Conservation (phyloP, 345 rosid genomes). For the Aquilaria sinensis region DNA sequence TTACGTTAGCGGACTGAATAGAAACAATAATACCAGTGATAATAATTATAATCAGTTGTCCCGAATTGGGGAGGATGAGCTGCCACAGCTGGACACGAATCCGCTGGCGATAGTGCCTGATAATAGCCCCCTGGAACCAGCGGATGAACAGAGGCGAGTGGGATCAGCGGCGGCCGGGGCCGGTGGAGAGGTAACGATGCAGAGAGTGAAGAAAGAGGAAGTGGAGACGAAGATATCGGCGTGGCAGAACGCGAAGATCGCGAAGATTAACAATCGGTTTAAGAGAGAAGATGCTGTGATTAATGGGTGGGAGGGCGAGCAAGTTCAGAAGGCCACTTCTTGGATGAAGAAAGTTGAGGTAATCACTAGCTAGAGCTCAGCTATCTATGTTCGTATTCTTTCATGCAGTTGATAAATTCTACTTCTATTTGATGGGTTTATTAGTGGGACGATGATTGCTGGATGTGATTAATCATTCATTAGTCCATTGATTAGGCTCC, state of each 20-base stretch:
- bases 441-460: not conserved
- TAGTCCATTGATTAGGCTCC: no score
- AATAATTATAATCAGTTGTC: conserved; percentile 26
- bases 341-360: conserved; percentile 98
- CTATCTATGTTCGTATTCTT: no score
- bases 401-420: not conserved
- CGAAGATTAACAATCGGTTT: conserved; percentile 84
- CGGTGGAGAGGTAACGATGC: conserved; percentile 42
- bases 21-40: conserved; percentile 2
- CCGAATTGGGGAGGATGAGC: conserved; percentile 65
- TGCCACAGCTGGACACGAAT: conserved; percentile 50
- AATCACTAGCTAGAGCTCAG: not conserved
- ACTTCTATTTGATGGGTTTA: not conserved
- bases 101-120: conserved; percentile 87
- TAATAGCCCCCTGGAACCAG: conserved; percentile 26
- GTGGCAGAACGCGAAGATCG: conserved; percentile 85
- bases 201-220: conserved; percentile 88
- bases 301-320: conserved; percentile 88
- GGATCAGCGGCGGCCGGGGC: conserved; percentile 16
- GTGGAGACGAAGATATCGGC: conserved; percentile 91
- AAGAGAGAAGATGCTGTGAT: conserved; percentile 93
- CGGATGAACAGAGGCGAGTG: conserved; percentile 14
- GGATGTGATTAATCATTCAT: not conserved
- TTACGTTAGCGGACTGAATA: conserved; percentile 9
- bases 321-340: conserved; percentile 66